Evolutionary conservation across 2,329 filamentous ascomycete genomes (phyloP), one percentile per base, ranked within the genome.

Genomic region (Emericellopsis cladophorae): DNA sequence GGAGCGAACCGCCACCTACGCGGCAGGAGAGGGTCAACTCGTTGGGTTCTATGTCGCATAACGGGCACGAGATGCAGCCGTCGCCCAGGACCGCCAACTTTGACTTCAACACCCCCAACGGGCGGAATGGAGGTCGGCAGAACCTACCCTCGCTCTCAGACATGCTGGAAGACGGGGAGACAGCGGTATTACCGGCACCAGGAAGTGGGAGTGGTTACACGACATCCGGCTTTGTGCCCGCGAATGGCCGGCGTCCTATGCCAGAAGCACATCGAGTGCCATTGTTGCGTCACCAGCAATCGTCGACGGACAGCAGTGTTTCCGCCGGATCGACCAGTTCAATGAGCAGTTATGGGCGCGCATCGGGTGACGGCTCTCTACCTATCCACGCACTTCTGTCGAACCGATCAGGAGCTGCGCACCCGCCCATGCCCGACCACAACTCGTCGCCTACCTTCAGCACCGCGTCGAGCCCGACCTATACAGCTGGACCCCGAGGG

Each of bases 301-400:
- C 66, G 3, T 70, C 66, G 4, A 57, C 49, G 14, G 63, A 63
- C 26, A 72, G 65, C 37, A 54, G 58, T 33, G 58, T 59, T 2
- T 67, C 69, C 3, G 51, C 57, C 3, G 62, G 56, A 12, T 65
- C 67, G 2, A 59, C 57, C 18, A 32, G 37, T 4, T 32, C 41
- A 26, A 37, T 23, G 16, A 45, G 45, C 15, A 56, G 53, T 29
- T 53, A 54, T 40, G 46, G 51, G 2, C 60, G 70, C 34, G 67
- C 66, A 5, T 62, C 67, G 0, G 64, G 67, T 37, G 72, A 76
- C 31, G 65, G 68, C 0, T 60, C 68, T 1, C 48, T 76, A 10
- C 70, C 73, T 2, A 76, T 76, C 21, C 72, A 76, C 46, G 65
- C 71, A 0, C 57, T 77, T 1, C 54, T 76, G 16, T 64, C 64